Evolutionary conservation across 345 rosid species (phyloP), one percentile per base, ranked within the genome.

Genomic region (Syzygium grande): DNA sequence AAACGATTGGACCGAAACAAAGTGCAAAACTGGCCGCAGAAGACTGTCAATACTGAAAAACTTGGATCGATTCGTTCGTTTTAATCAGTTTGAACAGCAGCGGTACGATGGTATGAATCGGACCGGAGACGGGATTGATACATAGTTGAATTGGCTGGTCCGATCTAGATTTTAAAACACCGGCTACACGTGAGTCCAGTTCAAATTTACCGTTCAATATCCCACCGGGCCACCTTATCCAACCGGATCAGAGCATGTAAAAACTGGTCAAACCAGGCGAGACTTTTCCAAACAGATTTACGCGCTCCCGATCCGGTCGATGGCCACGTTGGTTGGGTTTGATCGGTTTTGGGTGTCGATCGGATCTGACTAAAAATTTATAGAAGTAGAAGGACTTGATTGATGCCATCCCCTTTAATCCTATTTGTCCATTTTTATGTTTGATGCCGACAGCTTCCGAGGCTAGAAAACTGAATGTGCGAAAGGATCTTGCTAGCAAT

Each of bases 281-380:
- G 6, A 59, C 65, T 27, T 59, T 54, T 59, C 30, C 2, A 27
- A 59, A 11, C 11, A 10, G 12, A 58, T 63, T n/a, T 53, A 17
- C 7, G 22, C 6, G 7, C 16, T n/a, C 21, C 21, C 21, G 1
- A 29, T 0, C 16, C 0, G 5, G 4, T 65, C 11, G 43, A 8
- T 9, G 9, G 43, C 23, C 78, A 65, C 9, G 41, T 5, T 13
- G 25, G 49, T 68, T 5, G 46, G 46, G 19, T 17, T 68, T 34
- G 11, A 68, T 34, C 6, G 4, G 23, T 17, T 34, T 68, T 2
- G 22, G 22, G 5, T 34, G 46, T 34, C 13, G 22, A 2, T 2
- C 1, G 12, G 5, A 0, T 68, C 17, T 68, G 22, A 19, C 19
- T 68, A 19, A 17, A 0, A 34, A 9, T 4, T 68, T 30, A 10